Conservation (phyloP, 805 yeast species). For the Sugiyamaella lignohabitans region DNA sequence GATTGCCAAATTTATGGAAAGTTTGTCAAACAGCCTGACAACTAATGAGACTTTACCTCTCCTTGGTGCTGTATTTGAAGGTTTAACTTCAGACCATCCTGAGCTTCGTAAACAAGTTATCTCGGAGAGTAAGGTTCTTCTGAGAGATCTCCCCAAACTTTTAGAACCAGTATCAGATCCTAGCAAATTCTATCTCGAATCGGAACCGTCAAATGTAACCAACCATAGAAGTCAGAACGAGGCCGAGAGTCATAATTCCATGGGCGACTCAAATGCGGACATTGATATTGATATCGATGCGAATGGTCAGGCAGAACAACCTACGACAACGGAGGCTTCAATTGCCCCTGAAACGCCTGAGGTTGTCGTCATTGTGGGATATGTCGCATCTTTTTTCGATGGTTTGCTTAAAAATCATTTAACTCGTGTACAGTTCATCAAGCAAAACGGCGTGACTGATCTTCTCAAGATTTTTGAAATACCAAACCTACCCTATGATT, state of each 20-base stretch:
- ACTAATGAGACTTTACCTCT: slow-evolving; percentile 45
- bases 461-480: slow-evolving; percentile 22
- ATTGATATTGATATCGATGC: slow-evolving; percentile 1
- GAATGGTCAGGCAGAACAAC: not conserved
- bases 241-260: not conserved
- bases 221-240: not conserved
- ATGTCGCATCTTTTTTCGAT: slow-evolving; percentile 25
- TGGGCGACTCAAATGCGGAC: no score
- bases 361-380: slow-evolving; percentile 12
- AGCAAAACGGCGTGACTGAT: slow-evolving; percentile 21
- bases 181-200: slow-evolving; percentile 13
- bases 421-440: slow-evolving; percentile 26
- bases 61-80: slow-evolving; percentile 68
- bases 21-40: slow-evolving; percentile 47
- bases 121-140: slow-evolving; percentile 35
- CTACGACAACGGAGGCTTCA: not conserved
- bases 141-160: slow-evolving; percentile 20
- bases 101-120: slow-evolving; percentile 55
- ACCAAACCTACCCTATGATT: slow-evolving; percentile 29
- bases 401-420: slow-evolving; percentile 27
- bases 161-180: slow-evolving; percentile 26
- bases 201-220: slow-evolving; percentile 6
- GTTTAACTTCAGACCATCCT: slow-evolving; percentile 77
- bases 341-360: slow-evolving; percentile 4
- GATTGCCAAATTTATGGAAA: slow-evolving; percentile 41